phyloP scores from a whole-genome alignment of 2,329 filamentous ascomycete genomes.

The Ilyonectria robusta region DNA sequence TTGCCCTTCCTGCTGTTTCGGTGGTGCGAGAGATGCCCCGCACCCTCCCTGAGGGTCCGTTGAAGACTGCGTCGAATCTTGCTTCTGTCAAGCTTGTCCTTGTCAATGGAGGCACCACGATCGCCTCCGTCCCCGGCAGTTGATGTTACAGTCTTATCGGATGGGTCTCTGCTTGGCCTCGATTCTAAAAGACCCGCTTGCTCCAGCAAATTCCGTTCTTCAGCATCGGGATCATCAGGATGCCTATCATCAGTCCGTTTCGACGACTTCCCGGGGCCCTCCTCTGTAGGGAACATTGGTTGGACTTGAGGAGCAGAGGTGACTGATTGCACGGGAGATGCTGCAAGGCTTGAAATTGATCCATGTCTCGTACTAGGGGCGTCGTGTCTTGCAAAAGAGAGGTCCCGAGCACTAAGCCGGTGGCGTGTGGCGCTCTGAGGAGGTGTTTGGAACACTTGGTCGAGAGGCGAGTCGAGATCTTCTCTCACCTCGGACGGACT shows the following conservation, averaged over 20 bases:
- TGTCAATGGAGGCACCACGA: conserved; percentile 56
- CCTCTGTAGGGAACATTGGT: conserved; percentile 38
- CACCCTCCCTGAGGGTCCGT: conserved; percentile 88
- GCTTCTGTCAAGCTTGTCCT: conserved; percentile 70
- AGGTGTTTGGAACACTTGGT: conserved; percentile 50
- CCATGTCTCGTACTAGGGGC: conserved; percentile 45
- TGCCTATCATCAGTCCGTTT: conserved; percentile 37
- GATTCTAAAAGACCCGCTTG: conserved; percentile 75
- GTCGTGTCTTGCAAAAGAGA: conserved; percentile 42
- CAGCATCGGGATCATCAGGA: conserved; percentile 71
- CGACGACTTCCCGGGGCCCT: conserved; percentile 33
- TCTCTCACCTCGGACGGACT: conserved; percentile 34
- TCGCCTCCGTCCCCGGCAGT: conserved; percentile 52
- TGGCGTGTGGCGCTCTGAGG: conserved; percentile 49
- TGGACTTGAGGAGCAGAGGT: conserved; percentile 41
- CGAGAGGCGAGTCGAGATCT: conserved; percentile 46
- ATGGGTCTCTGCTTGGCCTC: conserved; percentile 47
- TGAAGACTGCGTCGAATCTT: conserved; percentile 90
- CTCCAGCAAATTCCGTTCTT: conserved; percentile 77
- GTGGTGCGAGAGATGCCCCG: conserved; percentile 74
- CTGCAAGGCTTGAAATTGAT: conserved; percentile 51
- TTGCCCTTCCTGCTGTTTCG: conserved; percentile 83
- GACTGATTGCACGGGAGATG: conserved; percentile 46
- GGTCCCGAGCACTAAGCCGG: conserved; percentile 46
- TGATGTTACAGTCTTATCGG: conserved; percentile 54